These are phyloP conservation scores for Aspergillaceae sp. DNA, from an alignment of 2,329 filamentous ascomycete species.

Conservation along the genomic window DNA sequence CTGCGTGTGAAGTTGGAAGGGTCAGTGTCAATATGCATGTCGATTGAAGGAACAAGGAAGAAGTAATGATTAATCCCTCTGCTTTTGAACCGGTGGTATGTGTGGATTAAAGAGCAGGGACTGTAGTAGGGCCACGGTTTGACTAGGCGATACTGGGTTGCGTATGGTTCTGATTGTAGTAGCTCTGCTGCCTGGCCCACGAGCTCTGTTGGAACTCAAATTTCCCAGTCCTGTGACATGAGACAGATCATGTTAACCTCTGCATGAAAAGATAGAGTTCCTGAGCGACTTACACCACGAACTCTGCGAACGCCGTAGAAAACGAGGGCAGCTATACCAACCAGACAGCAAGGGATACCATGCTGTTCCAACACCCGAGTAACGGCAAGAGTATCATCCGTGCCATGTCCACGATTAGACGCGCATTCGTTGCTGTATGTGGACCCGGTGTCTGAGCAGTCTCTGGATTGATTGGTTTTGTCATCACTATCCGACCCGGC, in stretches of 20 bases:
- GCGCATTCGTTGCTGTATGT: slow-evolving; percentile 8
- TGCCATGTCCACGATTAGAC: slow-evolving; percentile 13
- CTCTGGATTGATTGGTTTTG: slow-evolving; percentile 5
- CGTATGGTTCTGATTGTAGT: slow-evolving; percentile 14
- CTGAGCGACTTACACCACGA: slow-evolving; percentile 15
- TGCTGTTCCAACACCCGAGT: slow-evolving; percentile 18
- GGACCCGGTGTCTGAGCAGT: slow-evolving; percentile 8
- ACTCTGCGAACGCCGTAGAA: slow-evolving; percentile 20
- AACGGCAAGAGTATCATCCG: slow-evolving; percentile 18
- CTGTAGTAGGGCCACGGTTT: slow-evolving; percentile 13
- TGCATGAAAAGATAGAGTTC: slow-evolving; percentile 3
- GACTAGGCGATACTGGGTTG: slow-evolving; percentile 12
- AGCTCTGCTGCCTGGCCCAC: slow-evolving; percentile 15
- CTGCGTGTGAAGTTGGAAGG: slow-evolving; percentile 20
- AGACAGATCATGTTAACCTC: slow-evolving; percentile 6
- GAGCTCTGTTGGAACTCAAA: slow-evolving; percentile 17
- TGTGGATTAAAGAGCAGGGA: slow-evolving; percentile 18
- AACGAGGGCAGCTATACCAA: slow-evolving; percentile 20
- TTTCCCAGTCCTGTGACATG: slow-evolving; percentile 18
- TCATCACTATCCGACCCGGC: slow-evolving; percentile 4
- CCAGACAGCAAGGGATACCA: slow-evolving; percentile 21
- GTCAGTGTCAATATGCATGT: slow-evolving; percentile 16
- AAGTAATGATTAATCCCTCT: slow-evolving; percentile 20
- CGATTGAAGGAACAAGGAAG: slow-evolving; percentile 17
- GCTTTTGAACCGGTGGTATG: slow-evolving; percentile 22